Conservation (phyloP, 495 filamentous ascomycete species). For the Talaromyces adpressus region DNA sequence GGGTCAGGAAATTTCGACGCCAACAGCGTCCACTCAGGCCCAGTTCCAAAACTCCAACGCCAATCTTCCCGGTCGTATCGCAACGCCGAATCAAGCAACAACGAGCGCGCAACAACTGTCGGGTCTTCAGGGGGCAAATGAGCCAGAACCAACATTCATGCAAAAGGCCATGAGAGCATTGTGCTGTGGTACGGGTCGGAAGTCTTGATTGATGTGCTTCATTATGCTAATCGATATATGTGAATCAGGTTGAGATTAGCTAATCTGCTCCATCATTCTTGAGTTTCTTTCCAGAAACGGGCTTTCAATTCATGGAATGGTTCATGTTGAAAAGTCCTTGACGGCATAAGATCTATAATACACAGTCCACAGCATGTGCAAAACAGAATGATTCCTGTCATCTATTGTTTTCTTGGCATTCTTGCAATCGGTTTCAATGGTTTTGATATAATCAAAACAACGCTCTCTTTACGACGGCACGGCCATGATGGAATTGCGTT, state of each 20-base stretch:
- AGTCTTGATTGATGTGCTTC: conserved; percentile 8
- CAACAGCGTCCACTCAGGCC: conserved; percentile 76
- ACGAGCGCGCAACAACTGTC: conserved; percentile 37
- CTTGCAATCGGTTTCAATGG: conserved; percentile 3
- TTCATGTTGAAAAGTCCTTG: neutral
- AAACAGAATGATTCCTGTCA: neutral
- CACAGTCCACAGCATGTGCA: neutral
- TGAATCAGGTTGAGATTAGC: conserved; percentile 9
- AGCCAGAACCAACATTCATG: conserved; percentile 42
- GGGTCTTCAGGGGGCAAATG: conserved; percentile 33
- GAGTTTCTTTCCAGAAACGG: neutral
- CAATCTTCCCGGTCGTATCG: conserved; percentile 64
- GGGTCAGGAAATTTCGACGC: conserved; percentile 68
- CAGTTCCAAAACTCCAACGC: conserved; percentile 88
- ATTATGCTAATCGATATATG: conserved; percentile 9
- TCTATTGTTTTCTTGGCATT: neutral
- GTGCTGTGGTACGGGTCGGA: conserved; percentile 64
- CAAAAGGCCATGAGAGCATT: conserved; percentile 75
- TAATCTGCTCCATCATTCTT: neutral
- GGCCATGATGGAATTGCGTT: conserved; percentile 11
- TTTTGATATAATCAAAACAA: conserved; percentile 6
- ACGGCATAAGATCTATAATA: neutral
- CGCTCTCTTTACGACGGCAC: conserved; percentile 12
- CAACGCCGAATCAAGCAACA: conserved; percentile 47
- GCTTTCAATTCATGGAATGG: neutral